Evolutionary conservation across 805 yeast genomes (phyloP).

Genomic region (Komagataella mondaviorum): DNA sequence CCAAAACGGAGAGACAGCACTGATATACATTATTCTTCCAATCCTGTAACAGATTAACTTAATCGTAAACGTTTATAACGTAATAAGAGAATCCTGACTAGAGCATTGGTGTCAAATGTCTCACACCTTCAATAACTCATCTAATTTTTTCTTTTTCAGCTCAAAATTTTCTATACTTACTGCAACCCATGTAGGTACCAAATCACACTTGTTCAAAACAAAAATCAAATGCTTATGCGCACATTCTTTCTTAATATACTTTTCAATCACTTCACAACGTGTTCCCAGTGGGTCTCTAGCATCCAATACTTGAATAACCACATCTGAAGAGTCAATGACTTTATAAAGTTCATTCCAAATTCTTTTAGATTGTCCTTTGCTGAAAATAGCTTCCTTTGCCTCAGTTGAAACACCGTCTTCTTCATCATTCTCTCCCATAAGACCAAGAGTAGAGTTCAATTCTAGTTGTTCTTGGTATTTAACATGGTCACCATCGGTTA

Average conservation of each 20-base stretch:
- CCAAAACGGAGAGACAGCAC: constrained; percentile 41
- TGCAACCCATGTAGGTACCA: constrained; percentile 98
- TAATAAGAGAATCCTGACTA: constrained; percentile 58
- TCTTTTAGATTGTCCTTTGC: constrained; percentile 95
- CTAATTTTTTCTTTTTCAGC: constrained; percentile 1
- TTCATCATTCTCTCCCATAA: constrained; percentile 54
- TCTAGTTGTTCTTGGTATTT: constrained; percentile 65
- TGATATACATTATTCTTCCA: constrained; percentile 71
- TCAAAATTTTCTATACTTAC: constrained; percentile 61
- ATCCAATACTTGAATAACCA: constrained; percentile 89
- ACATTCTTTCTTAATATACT: constrained; percentile 84
- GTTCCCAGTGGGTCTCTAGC: constrained; percentile 98
- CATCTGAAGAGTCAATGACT: constrained; percentile 96
- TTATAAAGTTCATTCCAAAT: constrained; percentile 97
- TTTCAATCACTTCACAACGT: constrained; percentile 86
- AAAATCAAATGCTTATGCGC: constrained; percentile 93
- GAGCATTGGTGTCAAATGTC: constrained; percentile 50
- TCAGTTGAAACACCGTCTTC: constrained; percentile 80
- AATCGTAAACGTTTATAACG: constrained; percentile 22
- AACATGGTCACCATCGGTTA: constrained; percentile 42
- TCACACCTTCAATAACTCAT: constrained; percentile 3
- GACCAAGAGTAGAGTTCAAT: constrained; percentile 59
- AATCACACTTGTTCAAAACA: constrained; percentile 93
- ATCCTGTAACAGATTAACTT: constrained; percentile 91
- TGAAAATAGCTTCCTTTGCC: constrained; percentile 91